Base-by-base conservation (phyloP, 164 flowering plant species). In the Magnolia changhungtana region DNA sequence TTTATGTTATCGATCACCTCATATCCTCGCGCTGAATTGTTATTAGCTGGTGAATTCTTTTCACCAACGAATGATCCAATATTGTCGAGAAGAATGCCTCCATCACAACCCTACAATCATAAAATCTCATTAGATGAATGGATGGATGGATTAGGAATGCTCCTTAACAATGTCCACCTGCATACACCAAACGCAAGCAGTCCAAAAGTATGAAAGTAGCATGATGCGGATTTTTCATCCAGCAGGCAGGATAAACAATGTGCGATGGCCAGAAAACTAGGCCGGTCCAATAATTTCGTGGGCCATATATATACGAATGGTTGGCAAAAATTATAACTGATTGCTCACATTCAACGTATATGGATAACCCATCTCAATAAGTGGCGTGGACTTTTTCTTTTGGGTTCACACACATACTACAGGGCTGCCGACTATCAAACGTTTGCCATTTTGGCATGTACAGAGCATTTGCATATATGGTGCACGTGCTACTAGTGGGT, bases 21-120 rank as follows among this genome's bases (percentile, higher is more conserved):
- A 21, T 61, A 74, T 4, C 83, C 83, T 61, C 83, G 71, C 7
- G 63, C 13, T 9, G 82, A 82, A 29, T 31, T 24, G 1, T 4
- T 23, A 27, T 82, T 80, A 18, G 79, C 72, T 0, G 18, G 77
- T 7, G 75, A 74, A 18, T 18, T 74, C 24, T 71, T 50, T 49
- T 80, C 79, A 7, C 79, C 80, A 0, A 76, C 73, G 10, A 76
- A 76, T 37, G 78, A 76, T 7, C 69, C 76, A 14, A 18, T 24
- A 50, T 70, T 77, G 1, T 50, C 79, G 51, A 77, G 72, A 65
- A 80, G 80, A 11, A 77, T 18, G 2, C 80, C 67, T 69, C 75
- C 80, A 71, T 80, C 80, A 50, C 82, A 81, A 20, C 83, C 83
- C 83, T 81, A 52, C n/a, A 64, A 50, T 20, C 55, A 74, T 31